These are phyloP conservation scores for Aphanomyces cochlioides DNA, from an alignment of 352 stramenopile species.

Conservation along the genomic window DNA sequence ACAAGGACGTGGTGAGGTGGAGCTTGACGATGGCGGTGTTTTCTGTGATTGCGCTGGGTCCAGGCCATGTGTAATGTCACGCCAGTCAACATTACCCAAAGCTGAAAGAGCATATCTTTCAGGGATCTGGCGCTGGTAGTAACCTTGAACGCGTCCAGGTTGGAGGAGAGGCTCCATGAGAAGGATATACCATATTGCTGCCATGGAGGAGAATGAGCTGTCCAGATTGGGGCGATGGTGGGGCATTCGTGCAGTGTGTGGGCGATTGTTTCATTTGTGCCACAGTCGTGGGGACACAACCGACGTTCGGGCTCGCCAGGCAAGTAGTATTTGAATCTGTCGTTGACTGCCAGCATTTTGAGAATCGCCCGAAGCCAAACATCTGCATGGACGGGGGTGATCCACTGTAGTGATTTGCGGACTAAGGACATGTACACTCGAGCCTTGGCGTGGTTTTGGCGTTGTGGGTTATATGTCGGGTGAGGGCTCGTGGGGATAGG, in stretches of 20 bases:
- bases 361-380: conserved; percentile 12
- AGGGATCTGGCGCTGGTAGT: background rate
- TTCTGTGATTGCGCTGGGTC: conserved; percentile 1
- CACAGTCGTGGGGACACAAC: background rate
- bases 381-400: conserved; percentile 12
- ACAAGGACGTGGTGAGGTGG: background rate
- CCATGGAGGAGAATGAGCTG: background rate
- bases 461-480: background rate
- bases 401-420: background rate
- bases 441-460: background rate
- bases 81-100: conserved; percentile 3
- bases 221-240: background rate
- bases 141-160: background rate
- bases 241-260: background rate
- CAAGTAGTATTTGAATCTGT: background rate
- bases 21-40: background rate
- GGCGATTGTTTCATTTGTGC: background rate
- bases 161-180: background rate
- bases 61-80: background rate
- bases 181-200: background rate
- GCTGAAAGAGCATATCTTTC: background rate
- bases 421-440: background rate
- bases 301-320: background rate
- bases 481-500: background rate
- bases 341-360: background rate